phyloP scores from a whole-genome alignment of 371 early-diverging fungal species.

The Entomophthora muscae region DNA sequence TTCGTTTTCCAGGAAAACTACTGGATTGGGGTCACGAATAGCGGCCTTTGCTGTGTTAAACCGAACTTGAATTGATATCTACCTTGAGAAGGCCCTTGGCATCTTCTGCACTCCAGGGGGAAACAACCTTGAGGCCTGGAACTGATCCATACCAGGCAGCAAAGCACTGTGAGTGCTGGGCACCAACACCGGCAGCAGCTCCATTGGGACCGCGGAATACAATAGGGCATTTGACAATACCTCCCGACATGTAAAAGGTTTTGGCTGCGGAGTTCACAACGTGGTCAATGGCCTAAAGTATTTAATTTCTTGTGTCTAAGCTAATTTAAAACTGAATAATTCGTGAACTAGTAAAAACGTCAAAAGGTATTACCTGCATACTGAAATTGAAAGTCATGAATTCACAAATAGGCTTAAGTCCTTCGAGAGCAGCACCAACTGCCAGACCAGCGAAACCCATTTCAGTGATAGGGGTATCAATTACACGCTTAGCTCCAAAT shows the following conservation, averaged over 20 bases:
- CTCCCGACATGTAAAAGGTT: conserved; percentile 97
- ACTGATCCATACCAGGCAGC: conserved; percentile 97
- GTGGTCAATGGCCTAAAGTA: conserved; percentile 90
- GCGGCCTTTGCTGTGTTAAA: conserved; percentile 45
- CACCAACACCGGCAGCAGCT: conserved; percentile 95
- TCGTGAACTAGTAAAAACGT: background rate
- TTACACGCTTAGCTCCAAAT: conserved; percentile 91
- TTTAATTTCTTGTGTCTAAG: background rate
- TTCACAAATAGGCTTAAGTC: conserved; percentile 97
- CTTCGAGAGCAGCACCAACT: conserved; percentile 90
- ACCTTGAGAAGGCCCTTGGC: conserved; percentile 84
- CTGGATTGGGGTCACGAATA: conserved; percentile 98
- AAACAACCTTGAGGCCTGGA: conserved; percentile 97
- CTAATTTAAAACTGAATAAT: background rate
- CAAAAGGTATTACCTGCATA: conserved; percentile 66
- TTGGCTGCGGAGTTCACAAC: conserved; percentile 99
- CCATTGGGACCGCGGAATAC: conserved; percentile 99
- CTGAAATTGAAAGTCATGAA: conserved; percentile 99
- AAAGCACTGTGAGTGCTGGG: conserved; percentile 99
- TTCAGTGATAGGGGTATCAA: conserved; percentile 99
- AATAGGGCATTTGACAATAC: conserved; percentile 77
- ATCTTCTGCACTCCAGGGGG: conserved; percentile 95
- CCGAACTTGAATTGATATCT: conserved; percentile 3
- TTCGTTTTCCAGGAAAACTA: conserved; percentile 97
- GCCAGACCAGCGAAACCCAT: conserved; percentile 98